Base-by-base conservation (phyloP, 2,329 filamentous ascomycete genomes). In the Tolypocladium album region DNA sequence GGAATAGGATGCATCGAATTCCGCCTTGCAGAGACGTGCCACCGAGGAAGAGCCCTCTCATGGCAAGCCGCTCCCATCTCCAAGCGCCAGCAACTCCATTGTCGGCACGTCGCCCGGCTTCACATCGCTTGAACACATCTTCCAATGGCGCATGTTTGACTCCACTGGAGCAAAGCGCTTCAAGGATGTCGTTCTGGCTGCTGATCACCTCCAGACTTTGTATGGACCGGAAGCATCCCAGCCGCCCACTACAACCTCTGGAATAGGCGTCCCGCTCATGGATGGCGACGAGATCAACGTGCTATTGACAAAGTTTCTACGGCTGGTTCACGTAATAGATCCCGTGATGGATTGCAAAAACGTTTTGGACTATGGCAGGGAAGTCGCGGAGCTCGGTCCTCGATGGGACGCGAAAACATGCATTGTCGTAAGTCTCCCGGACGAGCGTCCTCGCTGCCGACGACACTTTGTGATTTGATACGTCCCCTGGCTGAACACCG, bases 381-480 rank as follows among this genome's bases (percentile, higher is more conserved):
- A 36, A n/a, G 56, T 58, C 24, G 56, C 56, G 4, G 56, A 58
- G 15, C 42, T 58, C 8, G 56, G 56, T 20, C 56, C 56, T 27
- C 56, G n/a, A 12, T 60, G 59, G 59, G 59, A 60, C 38, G 38
- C 59, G 20, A 38, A 50, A 5, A 58, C 59, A 1, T 60, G 59
- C 31, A 50, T 60, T 13, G 50, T 60, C 2, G 59, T 60, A 22
- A 58, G 59, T 42, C 6, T 42, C 6, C 34, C 13, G 8, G 34
- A 11, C 8, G 11, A 38, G 2, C 2, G 4, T 34, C 3, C 15
- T 20, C 39, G 1, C 3, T 42, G 39, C 15, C 39, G 20, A 20
- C 9, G 34, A 36, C 34, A 36, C 34, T 1, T 8, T 36, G 34
- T 11, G 8, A 4, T 36, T 36, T 36, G 34, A 36, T 36, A 11